Conservation (phyloP, 1,284 basidiomycete species). For the Sanguinoderma infundibulare region DNA sequence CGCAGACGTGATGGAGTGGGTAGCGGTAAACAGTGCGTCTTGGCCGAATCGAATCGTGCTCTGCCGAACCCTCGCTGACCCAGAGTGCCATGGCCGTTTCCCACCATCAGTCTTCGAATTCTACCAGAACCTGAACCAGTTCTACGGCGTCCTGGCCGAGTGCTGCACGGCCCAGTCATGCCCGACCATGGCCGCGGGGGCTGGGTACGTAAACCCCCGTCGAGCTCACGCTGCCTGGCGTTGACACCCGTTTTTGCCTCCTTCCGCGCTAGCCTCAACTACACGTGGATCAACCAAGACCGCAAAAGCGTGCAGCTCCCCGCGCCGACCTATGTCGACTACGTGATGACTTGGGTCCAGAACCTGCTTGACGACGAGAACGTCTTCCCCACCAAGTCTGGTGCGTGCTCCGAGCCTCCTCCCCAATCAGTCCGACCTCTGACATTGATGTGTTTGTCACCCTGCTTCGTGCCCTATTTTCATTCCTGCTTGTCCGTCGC, state of each 20-base stretch:
- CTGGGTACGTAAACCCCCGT: constrained; percentile 59
- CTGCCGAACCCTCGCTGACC: not conserved
- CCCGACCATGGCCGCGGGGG: constrained; percentile 93
- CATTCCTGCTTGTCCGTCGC: not conserved
- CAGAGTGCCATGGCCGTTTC: not conserved
- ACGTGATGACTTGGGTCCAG: constrained; percentile 98
- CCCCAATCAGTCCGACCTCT: not conserved
- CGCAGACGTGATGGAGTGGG: constrained; percentile 98
- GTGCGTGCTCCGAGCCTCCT: constrained; percentile 46
- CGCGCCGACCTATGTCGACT: constrained; percentile 98
- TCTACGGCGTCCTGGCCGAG: constrained; percentile 95
- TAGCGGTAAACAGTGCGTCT: constrained; percentile 90
- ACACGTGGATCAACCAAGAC: constrained; percentile 97
- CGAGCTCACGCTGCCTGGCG: not conserved
- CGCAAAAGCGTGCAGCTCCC: constrained; percentile 93
- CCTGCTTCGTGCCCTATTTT: not conserved
- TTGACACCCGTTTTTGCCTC: not conserved
- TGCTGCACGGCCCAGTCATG: constrained; percentile 92
- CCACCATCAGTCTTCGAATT: constrained; percentile 82
- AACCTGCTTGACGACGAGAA: constrained; percentile 92
- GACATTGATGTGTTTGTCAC: not conserved
- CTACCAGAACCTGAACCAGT: constrained; percentile 96
- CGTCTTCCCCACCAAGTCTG: constrained; percentile 95
- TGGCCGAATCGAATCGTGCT: not conserved
- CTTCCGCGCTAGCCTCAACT: constrained; percentile 76